phyloP scores from a whole-genome alignment of 1,284 basidiomycete species.

The Marasmius oreades region DNA sequence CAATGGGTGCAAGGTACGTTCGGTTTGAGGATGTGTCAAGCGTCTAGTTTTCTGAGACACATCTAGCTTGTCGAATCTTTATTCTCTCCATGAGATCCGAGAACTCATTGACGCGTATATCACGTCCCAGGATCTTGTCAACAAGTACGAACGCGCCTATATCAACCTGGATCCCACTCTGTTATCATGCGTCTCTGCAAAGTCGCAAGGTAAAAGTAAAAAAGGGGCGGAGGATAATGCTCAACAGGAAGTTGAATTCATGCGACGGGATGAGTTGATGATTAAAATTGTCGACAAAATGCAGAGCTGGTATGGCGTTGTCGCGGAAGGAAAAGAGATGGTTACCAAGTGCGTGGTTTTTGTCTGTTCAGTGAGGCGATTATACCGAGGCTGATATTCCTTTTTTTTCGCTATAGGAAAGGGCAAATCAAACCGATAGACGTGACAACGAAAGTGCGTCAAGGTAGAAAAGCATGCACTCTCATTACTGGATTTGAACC shows the following conservation, averaged over 20 bases:
- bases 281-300: constrained; percentile 56
- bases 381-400: not conserved
- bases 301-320: constrained; percentile 70
- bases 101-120: constrained; percentile 62
- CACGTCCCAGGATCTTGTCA: constrained; percentile 56
- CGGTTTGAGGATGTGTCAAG: not conserved
- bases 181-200: constrained; percentile 42
- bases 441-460: constrained; percentile 66
- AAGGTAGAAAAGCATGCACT: constrained; percentile 76
- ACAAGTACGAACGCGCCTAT: constrained; percentile 62
- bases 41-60: not conserved
- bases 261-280: constrained; percentile 69
- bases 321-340: constrained; percentile 45
- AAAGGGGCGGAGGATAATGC: constrained; percentile 18
- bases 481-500: constrained; percentile 76
- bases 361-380: not conserved
- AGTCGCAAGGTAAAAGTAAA: constrained; percentile 27
- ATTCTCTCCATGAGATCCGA: constrained; percentile 53
- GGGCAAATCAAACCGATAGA: constrained; percentile 69
- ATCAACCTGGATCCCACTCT: constrained; percentile 64
- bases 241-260: constrained; percentile 40
- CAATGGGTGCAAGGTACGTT: constrained; percentile 52
- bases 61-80: constrained; percentile 49
- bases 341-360: constrained; percentile 47
- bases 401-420: constrained; percentile 50